A percentile compares a stretch with the other conserved stretches of the same genome.
These are phyloP conservation scores for Debaryomyces psychrophilus DNA, from an alignment of 1,139 yeast species.

Conservation along the genomic window DNA sequence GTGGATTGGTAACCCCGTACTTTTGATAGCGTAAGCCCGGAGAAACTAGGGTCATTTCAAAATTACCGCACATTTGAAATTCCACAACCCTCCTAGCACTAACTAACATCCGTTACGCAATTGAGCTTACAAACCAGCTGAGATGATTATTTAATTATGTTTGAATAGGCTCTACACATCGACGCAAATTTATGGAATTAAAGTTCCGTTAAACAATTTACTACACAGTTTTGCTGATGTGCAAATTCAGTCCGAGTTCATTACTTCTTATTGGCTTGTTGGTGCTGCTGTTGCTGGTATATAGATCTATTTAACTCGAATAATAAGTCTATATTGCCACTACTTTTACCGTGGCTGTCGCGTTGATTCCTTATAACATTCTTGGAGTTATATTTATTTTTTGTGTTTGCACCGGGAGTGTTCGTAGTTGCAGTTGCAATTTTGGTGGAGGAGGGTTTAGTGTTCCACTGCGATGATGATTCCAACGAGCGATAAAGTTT, in stretches of 20 bases:
- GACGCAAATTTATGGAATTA: neutral
- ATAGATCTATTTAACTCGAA: conserved; percentile 26
- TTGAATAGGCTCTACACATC: conserved; percentile 5
- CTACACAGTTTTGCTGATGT: neutral
- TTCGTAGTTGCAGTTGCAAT: neutral
- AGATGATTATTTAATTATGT: neutral
- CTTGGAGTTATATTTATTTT: conserved; percentile 14
- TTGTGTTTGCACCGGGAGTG: conserved; percentile 2
- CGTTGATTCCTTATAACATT: conserved; percentile 20
- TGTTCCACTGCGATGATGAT: conserved; percentile 29
- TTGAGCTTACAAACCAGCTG: neutral
- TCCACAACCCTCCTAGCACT: neutral
- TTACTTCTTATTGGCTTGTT: conserved; percentile 3
- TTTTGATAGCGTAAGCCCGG: conserved; percentile 12
- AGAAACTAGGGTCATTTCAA: conserved; percentile 12
- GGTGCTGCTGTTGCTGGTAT: conserved; percentile 16
- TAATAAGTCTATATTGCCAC: conserved; percentile 20
- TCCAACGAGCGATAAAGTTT: conserved; percentile 27
- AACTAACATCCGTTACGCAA: conserved; percentile 1
- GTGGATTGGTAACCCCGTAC: conserved; percentile 12
- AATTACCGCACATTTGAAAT: conserved; percentile 9
- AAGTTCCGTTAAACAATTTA: neutral
- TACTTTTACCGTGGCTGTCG: conserved; percentile 8
- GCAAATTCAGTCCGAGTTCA: neutral
- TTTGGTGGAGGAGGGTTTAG: conserved; percentile 16